Evolutionary conservation across 2,329 filamentous ascomycete genomes (phyloP).

Genomic region (Cordyceps tenuipes): DNA sequence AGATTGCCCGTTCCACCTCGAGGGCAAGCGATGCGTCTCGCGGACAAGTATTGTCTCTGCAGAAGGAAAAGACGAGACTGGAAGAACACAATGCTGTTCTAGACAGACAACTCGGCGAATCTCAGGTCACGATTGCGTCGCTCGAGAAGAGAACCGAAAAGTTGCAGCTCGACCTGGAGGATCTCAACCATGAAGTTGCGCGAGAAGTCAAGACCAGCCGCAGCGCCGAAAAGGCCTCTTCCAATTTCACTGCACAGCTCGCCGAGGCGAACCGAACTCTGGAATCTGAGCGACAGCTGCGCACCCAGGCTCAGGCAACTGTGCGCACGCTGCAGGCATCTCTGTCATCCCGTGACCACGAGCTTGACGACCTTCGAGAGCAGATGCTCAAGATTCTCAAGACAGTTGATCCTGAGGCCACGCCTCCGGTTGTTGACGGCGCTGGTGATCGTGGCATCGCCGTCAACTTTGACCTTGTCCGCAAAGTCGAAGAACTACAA

Average conservation of each 20-base stretch:
- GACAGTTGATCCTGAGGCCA: slow-evolving; percentile 71
- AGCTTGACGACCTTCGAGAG: slow-evolving; percentile 70
- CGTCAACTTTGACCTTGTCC: slow-evolving; percentile 74
- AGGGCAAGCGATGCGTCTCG: slow-evolving; percentile 78
- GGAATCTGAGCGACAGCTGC: slow-evolving; percentile 81
- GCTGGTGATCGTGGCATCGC: slow-evolving; percentile 57
- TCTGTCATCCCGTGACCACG: slow-evolving; percentile 70
- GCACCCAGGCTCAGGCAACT: slow-evolving; percentile 76
- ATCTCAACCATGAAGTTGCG: slow-evolving; percentile 85
- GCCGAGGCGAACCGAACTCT: slow-evolving; percentile 83
- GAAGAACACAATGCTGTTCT: slow-evolving; percentile 79
- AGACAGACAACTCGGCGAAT: slow-evolving; percentile 75
- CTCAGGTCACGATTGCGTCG: slow-evolving; percentile 72
- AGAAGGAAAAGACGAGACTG: slow-evolving; percentile 71
- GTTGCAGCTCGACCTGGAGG: slow-evolving; percentile 76
- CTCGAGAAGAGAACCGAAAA: slow-evolving; percentile 95
- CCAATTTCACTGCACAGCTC: slow-evolving; percentile 70
- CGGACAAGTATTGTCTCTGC: slow-evolving; percentile 64
- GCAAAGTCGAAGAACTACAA: slow-evolving; percentile 81
- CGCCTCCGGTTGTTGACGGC: slow-evolving; percentile 52
- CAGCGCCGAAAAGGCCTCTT: slow-evolving; percentile 82
- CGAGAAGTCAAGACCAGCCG: slow-evolving; percentile 83
- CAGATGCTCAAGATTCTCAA: slow-evolving; percentile 78
- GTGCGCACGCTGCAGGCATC: slow-evolving; percentile 71
- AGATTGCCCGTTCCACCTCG: slow-evolving; percentile 85